phyloP scores from a whole-genome alignment of 805 yeast genomes.

The Candida saitoana region DNA sequence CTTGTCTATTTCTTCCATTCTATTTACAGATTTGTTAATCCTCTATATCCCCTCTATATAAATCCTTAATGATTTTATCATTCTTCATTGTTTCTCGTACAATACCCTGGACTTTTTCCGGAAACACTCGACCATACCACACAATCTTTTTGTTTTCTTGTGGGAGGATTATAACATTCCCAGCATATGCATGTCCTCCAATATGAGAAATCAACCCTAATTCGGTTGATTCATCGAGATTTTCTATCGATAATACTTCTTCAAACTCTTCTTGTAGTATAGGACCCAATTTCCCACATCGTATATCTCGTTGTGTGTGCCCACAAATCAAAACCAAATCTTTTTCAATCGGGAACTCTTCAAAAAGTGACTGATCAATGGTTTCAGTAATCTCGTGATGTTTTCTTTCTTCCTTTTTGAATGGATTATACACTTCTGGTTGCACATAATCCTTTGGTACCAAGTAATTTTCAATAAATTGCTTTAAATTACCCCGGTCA shows the following conservation, averaged over 20 bases:
- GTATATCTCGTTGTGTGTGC: constrained; percentile 54
- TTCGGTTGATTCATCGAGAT: constrained; percentile 21
- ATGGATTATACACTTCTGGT: constrained; percentile 23
- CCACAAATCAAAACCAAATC: constrained; percentile 59
- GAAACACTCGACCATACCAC: constrained; percentile 78
- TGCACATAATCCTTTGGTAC: constrained; percentile 27
- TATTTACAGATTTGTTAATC: neutral
- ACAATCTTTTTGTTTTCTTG: constrained; percentile 36
- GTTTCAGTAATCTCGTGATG: neutral
- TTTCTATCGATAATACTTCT: constrained; percentile 32
- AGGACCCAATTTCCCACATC: constrained; percentile 72
- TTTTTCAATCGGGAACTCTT: constrained; percentile 9
- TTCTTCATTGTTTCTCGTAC: constrained; percentile 49
- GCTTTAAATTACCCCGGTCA: constrained; percentile 18
- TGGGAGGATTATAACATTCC: constrained; percentile 61
- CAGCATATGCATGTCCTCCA: constrained; percentile 88
- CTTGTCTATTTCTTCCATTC: no score
- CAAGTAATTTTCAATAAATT: constrained; percentile 41
- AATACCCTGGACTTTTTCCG: constrained; percentile 63
- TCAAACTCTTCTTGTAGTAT: constrained; percentile 48
- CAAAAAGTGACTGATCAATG: neutral
- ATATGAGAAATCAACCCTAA: constrained; percentile 68
- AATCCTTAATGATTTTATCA: constrained; percentile 49
- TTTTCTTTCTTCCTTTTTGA: constrained; percentile 7
- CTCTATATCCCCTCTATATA: constrained; percentile 47